Evolutionary conservation across 768 basidiomycete genomes (phyloP), one percentile per base, ranked within the genome.

Genomic region (Russula foetens): DNA sequence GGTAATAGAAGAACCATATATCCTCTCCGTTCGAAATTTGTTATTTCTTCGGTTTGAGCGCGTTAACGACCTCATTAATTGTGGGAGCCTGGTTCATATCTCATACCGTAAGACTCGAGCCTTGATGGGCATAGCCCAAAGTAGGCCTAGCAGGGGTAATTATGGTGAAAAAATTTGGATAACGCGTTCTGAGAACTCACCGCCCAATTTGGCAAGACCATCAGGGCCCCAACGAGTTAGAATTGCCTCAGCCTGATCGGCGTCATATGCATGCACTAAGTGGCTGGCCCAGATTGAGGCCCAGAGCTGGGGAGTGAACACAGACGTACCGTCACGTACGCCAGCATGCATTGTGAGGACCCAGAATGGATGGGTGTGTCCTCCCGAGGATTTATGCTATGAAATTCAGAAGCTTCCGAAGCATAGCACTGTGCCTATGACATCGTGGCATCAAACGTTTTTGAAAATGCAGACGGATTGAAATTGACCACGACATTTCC

Each of bases 41-140:
- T 66, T 73, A 72, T 67, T 75, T 75, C 53, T 80, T 82, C 47
- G 84, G 82, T 67, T 85, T 83, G 69, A 85, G 75, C 12, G 84
- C 83, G 67, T 79, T 85, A 56, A 89, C 83, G 48, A 89, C 86
- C 72, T 92, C 83, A 69, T 88, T 90, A 68, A 92, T 76, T 23
- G 84, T 88, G 73, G 73, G 81, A 54, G 82, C 86, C 71, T 86
- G 86, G 68, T 84, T 84, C 58, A 73, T 77, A 63, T 82, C 77
- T 60, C 84, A 80, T 60, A 92, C n/a, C n/a, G n/a, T n/a, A n/a
- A n/a, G n/a, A n/a, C 80, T 52, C 81, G 80, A 69, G 85, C 80
- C 77, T 93, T 94, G 76, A 94, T 92, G 64, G 90, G 90, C 71
- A 78, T 81, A 45, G 90, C 91, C 92, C 92, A 94, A 63, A 80